Base-by-base conservation (phyloP, 2,329 filamentous ascomycete species). In the Cladosporium sp. region DNA sequence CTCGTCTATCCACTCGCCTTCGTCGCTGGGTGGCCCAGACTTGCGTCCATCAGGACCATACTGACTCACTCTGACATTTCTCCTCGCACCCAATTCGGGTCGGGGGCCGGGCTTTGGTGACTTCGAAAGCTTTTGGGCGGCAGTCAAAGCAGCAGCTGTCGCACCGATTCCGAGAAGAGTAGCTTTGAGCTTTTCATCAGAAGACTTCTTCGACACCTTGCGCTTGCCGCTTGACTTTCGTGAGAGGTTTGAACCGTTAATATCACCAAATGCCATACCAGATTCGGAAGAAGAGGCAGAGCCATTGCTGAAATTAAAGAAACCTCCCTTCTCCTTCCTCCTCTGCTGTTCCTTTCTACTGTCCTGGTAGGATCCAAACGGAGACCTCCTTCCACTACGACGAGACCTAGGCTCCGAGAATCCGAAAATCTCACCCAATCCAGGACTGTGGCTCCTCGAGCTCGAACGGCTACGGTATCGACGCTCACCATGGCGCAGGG, bases 1-100 rank as follows among this genome's bases (percentile, higher is more conserved):
- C 68, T 77, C 82, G 68, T 86, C 85, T 69, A 87, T 84, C 86
- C 86, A 88, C 24, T 79, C 84, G 34, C 86, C 85, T 26, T 86
- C 85, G 28, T 84, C 82, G 26, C 78, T 55, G 49, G 70, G 69
- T 18, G 55, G 67, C 10, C 67, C 63, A 18, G 30, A 21, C 28
- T 41, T 64, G 36, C 36, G 61, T 10, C 61, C 61, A 6, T 52
- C 54, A 18, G 61, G 63, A 7, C 63, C 63, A 26, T 65, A 59
- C 11, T 59, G 54, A 41, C 54, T 65, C 7, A 59, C 63, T 34
- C 63, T 59, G 30, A 44, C 63, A 28, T 65, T 68, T 66, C 32
- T 67, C 65, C 59, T 49, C 11, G 69, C 69, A 15, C 74, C 73
- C 24, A 76, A 67, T 36, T 74, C 74, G 2, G 71, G 69, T 57